Evolutionary conservation across 768 basidiomycete genomes (phyloP).

Genomic region (Amanita fuliginea): DNA sequence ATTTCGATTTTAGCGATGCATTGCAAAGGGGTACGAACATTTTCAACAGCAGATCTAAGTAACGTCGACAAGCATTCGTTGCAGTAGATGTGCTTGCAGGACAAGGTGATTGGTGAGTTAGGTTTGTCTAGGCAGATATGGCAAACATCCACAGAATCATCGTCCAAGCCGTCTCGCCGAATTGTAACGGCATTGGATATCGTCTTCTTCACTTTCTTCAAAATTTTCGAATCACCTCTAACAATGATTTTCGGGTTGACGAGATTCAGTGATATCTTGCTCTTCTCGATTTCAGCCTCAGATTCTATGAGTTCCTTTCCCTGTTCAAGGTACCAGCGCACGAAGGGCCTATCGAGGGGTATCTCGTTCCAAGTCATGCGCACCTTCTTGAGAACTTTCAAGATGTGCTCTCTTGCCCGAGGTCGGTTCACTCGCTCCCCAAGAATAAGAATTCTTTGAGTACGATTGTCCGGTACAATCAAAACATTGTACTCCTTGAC

Average conservation of each 20-base stretch:
- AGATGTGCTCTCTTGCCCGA: constrained; percentile 19
- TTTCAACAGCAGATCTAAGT: constrained; percentile 21
- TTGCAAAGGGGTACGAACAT: constrained; percentile 17
- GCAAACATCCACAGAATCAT: constrained; percentile 15
- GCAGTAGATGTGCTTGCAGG: constrained; percentile 46
- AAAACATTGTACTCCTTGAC: constrained; percentile 22
- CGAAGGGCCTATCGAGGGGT: constrained; percentile 18
- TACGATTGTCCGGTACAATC: constrained; percentile 23
- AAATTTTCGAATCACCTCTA: constrained; percentile 23
- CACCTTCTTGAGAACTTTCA: constrained; percentile 31
- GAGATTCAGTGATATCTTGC: constrained; percentile 33
- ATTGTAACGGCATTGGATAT: constrained; percentile 14
- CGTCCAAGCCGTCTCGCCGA: constrained; percentile 1
- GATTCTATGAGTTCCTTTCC: constrained; percentile 27
- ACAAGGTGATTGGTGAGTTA: constrained; percentile 21
- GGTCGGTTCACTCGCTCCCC: constrained; percentile 22
- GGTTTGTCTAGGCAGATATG: constrained; percentile 29
- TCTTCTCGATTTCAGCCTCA: constrained; percentile 23
- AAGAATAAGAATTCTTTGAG: constrained; percentile 25
- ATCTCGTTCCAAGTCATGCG: constrained; percentile 22
- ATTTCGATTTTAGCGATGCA: constrained; percentile 24
- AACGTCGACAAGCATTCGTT: constrained; percentile 34
- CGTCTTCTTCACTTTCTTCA: constrained; percentile 16
- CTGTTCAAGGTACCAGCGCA: constrained; percentile 26
- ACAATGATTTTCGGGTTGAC: constrained; percentile 28